Percentiles rank a stretch among this genome's conserved stretches.
Conservation (phyloP, 352 stramenopile genomes). For the Phytophthora pisi region DNA sequence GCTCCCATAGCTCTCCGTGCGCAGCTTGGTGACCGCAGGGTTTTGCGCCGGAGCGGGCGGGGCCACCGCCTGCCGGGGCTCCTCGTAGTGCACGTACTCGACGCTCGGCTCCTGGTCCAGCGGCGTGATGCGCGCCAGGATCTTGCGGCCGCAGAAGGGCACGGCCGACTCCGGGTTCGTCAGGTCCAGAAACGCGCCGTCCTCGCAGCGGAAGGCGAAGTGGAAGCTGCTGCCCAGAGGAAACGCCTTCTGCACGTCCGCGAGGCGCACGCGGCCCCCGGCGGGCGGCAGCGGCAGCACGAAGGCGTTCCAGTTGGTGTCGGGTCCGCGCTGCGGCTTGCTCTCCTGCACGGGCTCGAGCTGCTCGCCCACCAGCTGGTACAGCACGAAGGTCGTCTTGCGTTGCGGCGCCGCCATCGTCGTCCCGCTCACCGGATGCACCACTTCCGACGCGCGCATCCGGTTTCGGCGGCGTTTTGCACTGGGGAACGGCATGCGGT, state of each 20-base stretch:
- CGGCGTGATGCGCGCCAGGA: slow-evolving; percentile 69
- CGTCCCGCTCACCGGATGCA: slow-evolving; percentile 39
- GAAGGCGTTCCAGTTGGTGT: slow-evolving; percentile 84
- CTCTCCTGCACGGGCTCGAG: slow-evolving; percentile 55
- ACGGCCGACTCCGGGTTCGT: slow-evolving; percentile 72
- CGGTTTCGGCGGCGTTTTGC: slow-evolving; percentile 8
- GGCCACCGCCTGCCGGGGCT: slow-evolving; percentile 14
- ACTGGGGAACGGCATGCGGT: background rate
- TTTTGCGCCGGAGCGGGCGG: background rate
- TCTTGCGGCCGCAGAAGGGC: slow-evolving; percentile 69
- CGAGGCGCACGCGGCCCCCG: slow-evolving; percentile 43
- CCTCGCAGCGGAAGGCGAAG: slow-evolving; percentile 79
- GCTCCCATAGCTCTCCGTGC: slow-evolving; percentile 33
- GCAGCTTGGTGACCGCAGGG: slow-evolving; percentile 17
- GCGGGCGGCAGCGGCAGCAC: slow-evolving; percentile 33
- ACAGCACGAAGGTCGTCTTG: slow-evolving; percentile 60
- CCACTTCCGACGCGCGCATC: slow-evolving; percentile 22
- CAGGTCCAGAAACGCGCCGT: slow-evolving; percentile 71
- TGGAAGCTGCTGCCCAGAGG: slow-evolving; percentile 71
- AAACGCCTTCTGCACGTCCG: slow-evolving; percentile 72
- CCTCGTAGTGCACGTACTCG: slow-evolving; percentile 43
- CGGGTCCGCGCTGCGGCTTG: slow-evolving; percentile 39
- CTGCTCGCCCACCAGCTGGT: slow-evolving; percentile 71
- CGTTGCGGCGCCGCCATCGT: slow-evolving; percentile 30
- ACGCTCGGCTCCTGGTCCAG: slow-evolving; percentile 55